These are phyloP conservation scores for Paracoccidioides lutzii DNA, from an alignment of 2,329 filamentous ascomycete species.

Conservation along the genomic window DNA sequence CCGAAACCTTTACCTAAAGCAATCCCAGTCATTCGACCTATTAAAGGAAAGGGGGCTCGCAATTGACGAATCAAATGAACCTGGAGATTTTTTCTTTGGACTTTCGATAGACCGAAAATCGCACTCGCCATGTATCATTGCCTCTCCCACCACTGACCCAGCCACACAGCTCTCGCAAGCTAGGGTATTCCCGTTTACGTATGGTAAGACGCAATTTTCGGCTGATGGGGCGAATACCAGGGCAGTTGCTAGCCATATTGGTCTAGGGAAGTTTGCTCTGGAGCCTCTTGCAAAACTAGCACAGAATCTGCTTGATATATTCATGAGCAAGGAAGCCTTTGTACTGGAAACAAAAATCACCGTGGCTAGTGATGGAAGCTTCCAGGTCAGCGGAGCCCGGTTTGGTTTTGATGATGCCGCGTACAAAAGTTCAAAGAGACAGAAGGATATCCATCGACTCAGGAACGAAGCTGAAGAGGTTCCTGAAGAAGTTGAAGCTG, in stretches of 20 bases:
- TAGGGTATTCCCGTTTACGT: constrained; percentile 50
- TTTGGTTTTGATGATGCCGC: constrained; percentile 61
- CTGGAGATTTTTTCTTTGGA: constrained; percentile 41
- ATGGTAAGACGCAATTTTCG: constrained; percentile 36
- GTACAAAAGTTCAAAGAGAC: constrained; percentile 48
- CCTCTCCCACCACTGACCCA: constrained; percentile 40
- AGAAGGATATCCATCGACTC: constrained; percentile 46
- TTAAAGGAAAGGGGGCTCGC: constrained; percentile 40
- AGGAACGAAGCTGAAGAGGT: constrained; percentile 42
- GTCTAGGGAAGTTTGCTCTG: constrained; percentile 37
- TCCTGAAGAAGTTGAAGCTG: constrained; percentile 47
- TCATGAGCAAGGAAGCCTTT: constrained; percentile 53
- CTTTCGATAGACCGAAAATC: constrained; percentile 53
- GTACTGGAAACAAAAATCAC: constrained; percentile 42
- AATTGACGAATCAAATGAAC: constrained; percentile 26
- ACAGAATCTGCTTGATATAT: constrained; percentile 44
- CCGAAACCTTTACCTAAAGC: constrained; percentile 44
- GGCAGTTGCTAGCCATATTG: constrained; percentile 36
- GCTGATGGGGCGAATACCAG: constrained; percentile 31
- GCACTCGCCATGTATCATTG: constrained; percentile 51
- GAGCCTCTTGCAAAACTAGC: constrained; percentile 39
- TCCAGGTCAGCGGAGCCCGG: constrained; percentile 42
- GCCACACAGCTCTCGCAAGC: constrained; percentile 32
- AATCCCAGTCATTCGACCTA: constrained; percentile 42
- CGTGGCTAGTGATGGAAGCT: constrained; percentile 25